Evolutionary conservation across 2,329 filamentous ascomycete species (phyloP), one percentile per base, ranked within the genome.

Genomic region (Beauveria varroae): DNA sequence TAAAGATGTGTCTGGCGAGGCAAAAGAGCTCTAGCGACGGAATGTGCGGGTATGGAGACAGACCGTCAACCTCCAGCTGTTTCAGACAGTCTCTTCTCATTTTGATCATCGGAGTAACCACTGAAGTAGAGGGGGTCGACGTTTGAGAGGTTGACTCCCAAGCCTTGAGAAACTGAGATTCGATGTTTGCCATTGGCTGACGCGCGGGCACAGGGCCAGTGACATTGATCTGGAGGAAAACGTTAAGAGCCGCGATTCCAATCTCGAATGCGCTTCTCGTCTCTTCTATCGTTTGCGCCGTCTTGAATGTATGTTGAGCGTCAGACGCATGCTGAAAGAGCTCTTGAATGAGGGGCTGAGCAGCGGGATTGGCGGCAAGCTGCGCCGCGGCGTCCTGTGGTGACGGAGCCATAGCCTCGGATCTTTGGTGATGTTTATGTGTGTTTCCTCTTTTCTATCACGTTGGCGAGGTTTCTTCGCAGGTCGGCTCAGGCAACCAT

Each of bases 21-120:
- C 86, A 87, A 64, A 98, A 89, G 1, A 98, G 81, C 70, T 97
- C 91, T 16, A 96, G 80, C 65, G 89, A 83, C 0, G 93, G 91
- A 22, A 92, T 92, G 62, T 96, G 81, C 53, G 87, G 85, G 73
- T 98, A 99, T 0, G 90, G 88, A 0, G 90, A 88, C 51, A 96
- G 88, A 12, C 95, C 95, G 72, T 99, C 95, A 0, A 91, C 81
- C 26, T 87, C 85, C 9, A 98, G 79, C 18, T 83, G 84, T 2
- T 76, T 75, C n/a, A 96, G 77, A 57, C 92, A 85, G 20, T 80
- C 74, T 64, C 80, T 79, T 60, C 82, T 79, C 18, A 87, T 68
- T 0, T 72, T 69, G 49, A 74, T 73, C 1, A 81, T 62, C 8
- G 65, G 12, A 49, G 57, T 20, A 62, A 64, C 47, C n/a, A 52